Base-by-base conservation (phyloP, 257 asterid genomes). In the Capsicum rhomboideum region DNA sequence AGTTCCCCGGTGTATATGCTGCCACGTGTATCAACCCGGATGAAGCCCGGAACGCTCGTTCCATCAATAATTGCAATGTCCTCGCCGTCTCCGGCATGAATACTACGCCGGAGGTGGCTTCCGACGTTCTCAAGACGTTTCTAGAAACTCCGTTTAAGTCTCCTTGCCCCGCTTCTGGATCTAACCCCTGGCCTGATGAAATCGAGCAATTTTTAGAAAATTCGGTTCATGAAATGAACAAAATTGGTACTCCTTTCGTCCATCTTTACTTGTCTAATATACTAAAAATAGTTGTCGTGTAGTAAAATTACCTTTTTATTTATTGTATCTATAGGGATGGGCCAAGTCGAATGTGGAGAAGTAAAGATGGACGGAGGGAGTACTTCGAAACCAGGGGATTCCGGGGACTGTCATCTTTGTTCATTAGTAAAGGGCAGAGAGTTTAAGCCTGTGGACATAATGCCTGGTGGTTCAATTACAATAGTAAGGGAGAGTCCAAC, bases 101-200 rank as follows among this genome's bases (percentile, higher is more conserved):
- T 34, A 93, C 98, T 3, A 20, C 89, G 2, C 90, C 95, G n/a
- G 93, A 90, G 18, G 31, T 80, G 5, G 98, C 93, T 12, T 3
- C 75, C 1, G 91, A 89, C 6, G 93, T 95, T 83, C 93, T 95
- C 31, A 86, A 89, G 28, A 86, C 90, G 40, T 95, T 93, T 84
- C 89, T 95, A 28, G 77, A 90, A 67, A 92, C 98, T 6, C 91
- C 92, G 0, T 95, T 95, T 78, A 95, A 91, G 56, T 91, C 97
- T 9, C 98, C 97, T 31, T 95, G 99, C 86, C 98, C 98, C 9
- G 99, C 98, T 84, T 95, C 98, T 16, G 95, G 94, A 2, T 88
- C 90, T 26, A 83, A 87, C 4, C 95, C 98, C 0, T 95, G 99
- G 99, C 97, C 99, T 7, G 88, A 89, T 3, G 97, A 94, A 4